Base-by-base conservation (phyloP, 192 early-diverging fungal genomes). In the Rhizophagus clarus region DNA sequence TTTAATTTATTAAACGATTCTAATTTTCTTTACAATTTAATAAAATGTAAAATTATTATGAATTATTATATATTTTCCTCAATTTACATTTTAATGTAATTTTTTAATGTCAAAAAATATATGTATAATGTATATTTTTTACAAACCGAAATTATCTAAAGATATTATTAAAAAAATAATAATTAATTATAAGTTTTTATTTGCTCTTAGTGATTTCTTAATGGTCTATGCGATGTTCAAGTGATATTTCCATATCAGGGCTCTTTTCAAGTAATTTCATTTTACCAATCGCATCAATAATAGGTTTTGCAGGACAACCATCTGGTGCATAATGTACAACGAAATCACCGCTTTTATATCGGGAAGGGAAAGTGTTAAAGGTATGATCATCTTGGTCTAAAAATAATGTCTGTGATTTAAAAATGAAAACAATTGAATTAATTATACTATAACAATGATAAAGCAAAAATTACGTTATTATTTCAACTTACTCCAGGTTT, bases 301-400 rank as follows among this genome's bases (percentile, higher is more conserved):
- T 86, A 22, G 87, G 85, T 3, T 83, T 83, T 15, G 82, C 79
- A 3, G 89, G 89, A 77, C 89, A 90, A 29, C 82, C 83, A 51
- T 84, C 88, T 0, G 89, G 89, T 1, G 89, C 89, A 82, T 85
- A 90, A 80, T 90, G 89, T 31, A 90, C 87, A 5, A 90, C 78
- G 79, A 90, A 90, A 76, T 90, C 86, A 22, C 87, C 88, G 0
- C 72, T 42, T 0, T 72, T 0, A 51, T 89, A 90, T 10, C 74
- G 5, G 11, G 80, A 81, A 8, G 89, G 89, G 82, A 90, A 90
- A 0, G 89, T 90, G 42, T 90, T 90, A 75, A 90, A 89, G 9
- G 84, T 86, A 51, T 85, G 89, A 61, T 90, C 86, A 51, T 90
- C 85, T 31, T 77, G 68, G n/a, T 86, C 84, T n/a, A 83, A 81